These are phyloP conservation scores for Heliamphora pulchella DNA, from an alignment of 179 eudicot genomes.

Conservation along the genomic window DNA sequence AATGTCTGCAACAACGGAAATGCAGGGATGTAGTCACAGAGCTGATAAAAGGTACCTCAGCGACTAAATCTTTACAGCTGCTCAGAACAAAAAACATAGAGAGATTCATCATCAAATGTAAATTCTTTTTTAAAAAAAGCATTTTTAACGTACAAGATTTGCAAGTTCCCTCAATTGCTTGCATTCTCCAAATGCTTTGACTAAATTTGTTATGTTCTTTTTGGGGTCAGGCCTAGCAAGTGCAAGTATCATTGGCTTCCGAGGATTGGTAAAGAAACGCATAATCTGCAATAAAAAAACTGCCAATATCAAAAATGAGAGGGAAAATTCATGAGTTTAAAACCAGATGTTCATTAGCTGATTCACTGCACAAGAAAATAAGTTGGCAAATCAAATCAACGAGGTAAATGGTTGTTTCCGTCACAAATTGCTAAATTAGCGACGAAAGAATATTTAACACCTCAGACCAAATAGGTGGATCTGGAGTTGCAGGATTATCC, in stretches of 20 bases:
- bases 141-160: slow-evolving; percentile 49
- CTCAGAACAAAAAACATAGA: neutral
- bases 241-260: slow-evolving; percentile 96
- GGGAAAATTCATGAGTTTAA: neutral
- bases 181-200: slow-evolving; percentile 98
- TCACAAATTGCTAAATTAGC: neutral
- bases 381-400: slow-evolving; percentile 1
- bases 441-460: slow-evolving; percentile 13
- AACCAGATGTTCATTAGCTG: neutral
- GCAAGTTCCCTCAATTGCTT: slow-evolving; percentile 84
- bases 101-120: neutral
- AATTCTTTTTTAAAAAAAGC: neutral
- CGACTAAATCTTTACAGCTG: neutral
- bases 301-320: slow-evolving; percentile 44
- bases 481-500: slow-evolving; percentile 32
- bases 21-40: neutral
- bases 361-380: slow-evolving; percentile 2
- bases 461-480: slow-evolving; percentile 54
- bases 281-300: slow-evolving; percentile 48
- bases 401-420: neutral
- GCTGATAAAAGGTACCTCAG: neutral
- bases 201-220: slow-evolving; percentile 81
- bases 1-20: slow-evolving; percentile 50
- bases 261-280: slow-evolving; percentile 84
- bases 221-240: slow-evolving; percentile 98